Base-by-base conservation (phyloP, 305 asterid species). In the Plantago rigida region DNA sequence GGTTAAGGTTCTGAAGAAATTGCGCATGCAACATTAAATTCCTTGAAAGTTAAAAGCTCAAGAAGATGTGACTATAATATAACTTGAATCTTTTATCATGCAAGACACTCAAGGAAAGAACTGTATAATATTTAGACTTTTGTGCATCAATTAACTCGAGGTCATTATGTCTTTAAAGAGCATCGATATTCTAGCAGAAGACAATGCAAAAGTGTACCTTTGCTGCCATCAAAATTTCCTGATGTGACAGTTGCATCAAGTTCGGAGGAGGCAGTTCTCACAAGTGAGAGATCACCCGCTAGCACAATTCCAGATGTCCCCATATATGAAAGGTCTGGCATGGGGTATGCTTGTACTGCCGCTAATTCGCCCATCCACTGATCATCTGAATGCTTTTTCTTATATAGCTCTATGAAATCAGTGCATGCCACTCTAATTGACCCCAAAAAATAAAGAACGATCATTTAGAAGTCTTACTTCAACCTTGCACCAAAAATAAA, bases 321-420 rank as follows among this genome's bases (percentile, higher is more conserved):
- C 77, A 78, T 51, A 46, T 73, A 82, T 1, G 86, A 76, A 58
- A 82, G 67, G 63, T 83, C 89, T 44, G 79, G 36, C 57, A 82
- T 53, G 31, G 92, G 57, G 59, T 62, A 74, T 34, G 96, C 89
- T 77, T 81, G 77, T 68, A 87, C 86, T 61, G 94, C 96, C 19
- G 92, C 94, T 75, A 87, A 77, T 77, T 85, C 94, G 56, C 70
- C 86, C 89, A 84, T 78, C 96, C 96, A 87, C 51, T 79, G 90
- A 64, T 79, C 77, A 73, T 87, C 93, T 8, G 85, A 77, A 66
- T 83, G 87, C 73, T 87, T 87, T 72, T 78, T 78, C 80, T 83
- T 65, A 82, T 75, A 83, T 63, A 85, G 90, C 66, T 87, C 94
- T 81, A 82, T 82, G 78, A 87, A 87, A 54, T 84, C 87, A 55